Base-by-base conservation (phyloP, 2,329 filamentous ascomycete genomes). In the Penicillium sp. region DNA sequence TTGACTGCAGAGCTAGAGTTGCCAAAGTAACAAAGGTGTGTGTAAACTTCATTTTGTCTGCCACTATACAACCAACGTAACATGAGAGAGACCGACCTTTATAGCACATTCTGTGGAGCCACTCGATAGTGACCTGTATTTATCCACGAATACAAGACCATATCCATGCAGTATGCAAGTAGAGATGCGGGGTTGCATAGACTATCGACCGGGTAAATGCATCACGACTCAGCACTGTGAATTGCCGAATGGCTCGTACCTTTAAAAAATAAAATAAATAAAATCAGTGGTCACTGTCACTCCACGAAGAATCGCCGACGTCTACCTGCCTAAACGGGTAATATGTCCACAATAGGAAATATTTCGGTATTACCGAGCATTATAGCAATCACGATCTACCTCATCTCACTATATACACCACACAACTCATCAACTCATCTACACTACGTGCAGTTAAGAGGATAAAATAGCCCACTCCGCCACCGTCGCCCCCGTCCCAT, bases 391-490 rank as follows among this genome's bases (percentile, higher is more conserved):
- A 30, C 8, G 8, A 30, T 11, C 7, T 30, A 30, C 12, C 28
- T 30, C 12, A 30, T 11, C 12, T 35, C 12, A 35, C 16, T 33
- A 35, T 16, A 35, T 14, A 35, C 30, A 35, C 3, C 30, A 33
- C 28, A 9, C 12, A 35, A n/a, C n/a, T n/a, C 30, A 35, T 14
- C 14, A 35, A 11, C 28, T 5, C 28, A 30, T 11, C 8, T 30
- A 30, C 28, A 3, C 30, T 14, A 35, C 2, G 30, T 14, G 16
- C 3, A 30, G n/a, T 18, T 42, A 42, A 42, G 7, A 14, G 18
- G 23, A 69, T 50, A 79, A 61, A 56, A 79, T 76, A 9, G 70
- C 74, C 74, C 75, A 79, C 58, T 79, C 77, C 1, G 76, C 76
- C 8, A 79, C 75, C 5, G 72, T 79, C 5, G 76, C 76, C 3